phyloP scores from a whole-genome alignment of 495 filamentous ascomycete species.

The Thozetella sp. region DNA sequence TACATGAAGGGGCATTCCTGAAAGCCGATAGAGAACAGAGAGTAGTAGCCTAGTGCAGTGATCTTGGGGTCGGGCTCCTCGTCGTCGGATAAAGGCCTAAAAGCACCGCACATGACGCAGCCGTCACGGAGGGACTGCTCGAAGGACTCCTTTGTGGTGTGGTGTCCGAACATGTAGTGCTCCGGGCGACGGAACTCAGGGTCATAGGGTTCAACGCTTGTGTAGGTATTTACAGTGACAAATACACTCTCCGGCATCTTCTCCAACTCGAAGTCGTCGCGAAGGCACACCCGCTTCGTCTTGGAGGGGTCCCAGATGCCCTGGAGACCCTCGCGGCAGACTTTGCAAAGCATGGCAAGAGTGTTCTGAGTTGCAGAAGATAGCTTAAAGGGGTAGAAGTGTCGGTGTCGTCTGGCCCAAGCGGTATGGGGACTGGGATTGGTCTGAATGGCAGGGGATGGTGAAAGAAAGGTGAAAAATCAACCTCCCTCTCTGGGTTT shows the following conservation, averaged over 20 bases:
- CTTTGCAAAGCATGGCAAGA: conserved; percentile 17
- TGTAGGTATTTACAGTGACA: neutral
- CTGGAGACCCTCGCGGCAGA: conserved; percentile 20
- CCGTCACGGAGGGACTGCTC: conserved; percentile 7
- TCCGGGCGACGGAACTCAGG: conserved; percentile 10
- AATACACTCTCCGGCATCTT: neutral
- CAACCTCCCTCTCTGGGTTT: neutral
- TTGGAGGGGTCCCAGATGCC: conserved; percentile 18
- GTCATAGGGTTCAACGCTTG: neutral
- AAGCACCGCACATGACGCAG: conserved; percentile 14
- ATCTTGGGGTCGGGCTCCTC: conserved; percentile 11
- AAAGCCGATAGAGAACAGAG: conserved; percentile 12
- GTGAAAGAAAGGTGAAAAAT: neutral
- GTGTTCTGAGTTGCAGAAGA: neutral
- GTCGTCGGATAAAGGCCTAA: conserved; percentile 2
- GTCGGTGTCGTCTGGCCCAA: neutral
- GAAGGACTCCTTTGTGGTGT: conserved; percentile 14
- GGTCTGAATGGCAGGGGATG: neutral
- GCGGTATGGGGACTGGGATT: neutral
- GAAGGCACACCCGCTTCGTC: conserved; percentile 10
- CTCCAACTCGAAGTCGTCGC: neutral
- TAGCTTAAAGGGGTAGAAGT: neutral
- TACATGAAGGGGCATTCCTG: conserved; percentile 7
- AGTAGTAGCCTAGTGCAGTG: conserved; percentile 13
- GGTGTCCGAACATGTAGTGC: conserved; percentile 21